Evolutionary conservation across 495 filamentous ascomycete genomes (phyloP), one percentile per base, ranked within the genome.

Genomic region (Aspergillus avenaceus): DNA sequence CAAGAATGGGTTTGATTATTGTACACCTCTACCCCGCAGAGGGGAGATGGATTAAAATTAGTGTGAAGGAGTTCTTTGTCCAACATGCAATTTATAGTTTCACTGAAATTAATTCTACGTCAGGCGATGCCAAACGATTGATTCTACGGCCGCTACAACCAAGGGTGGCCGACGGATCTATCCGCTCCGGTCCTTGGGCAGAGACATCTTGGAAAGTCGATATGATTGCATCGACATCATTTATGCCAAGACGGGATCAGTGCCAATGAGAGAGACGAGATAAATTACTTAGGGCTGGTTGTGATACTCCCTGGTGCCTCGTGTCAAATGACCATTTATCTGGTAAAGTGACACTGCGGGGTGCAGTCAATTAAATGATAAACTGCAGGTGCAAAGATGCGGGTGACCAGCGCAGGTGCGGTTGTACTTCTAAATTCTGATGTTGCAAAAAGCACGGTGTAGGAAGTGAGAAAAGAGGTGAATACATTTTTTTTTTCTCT

Each of bases 1-100:
- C n/a, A n/a, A n/a, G n/a, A n/a, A n/a, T n/a, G n/a, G n/a, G n/a
- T n/a, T n/a, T n/a, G n/a, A n/a, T n/a, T n/a, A n/a, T n/a, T n/a
- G n/a, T n/a, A n/a, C n/a, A n/a, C n/a, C n/a, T n/a, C n/a, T n/a
- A n/a, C n/a, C n/a, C n/a, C n/a, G 88, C 64, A 76, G 86, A 8
- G 92, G 84, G 84, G 88, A 85, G 68, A 78, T 84, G 16, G 82
- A 82, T 60, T 74, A 74, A n/a, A 67, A 76, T 43, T 53, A 95
- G n/a, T 72, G 58, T 1, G 86, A 91, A 59, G 89, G 87, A 0
- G 75, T 93, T 8, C 50, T 53, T 31, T 48, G 58, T 31, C 36
- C 56, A 18, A 54, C 34, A 14, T 27, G 34, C 4, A 34, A 23
- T 34, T 24, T 49, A 24, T 24, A 34, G 14, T 27, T 8, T 12